These are phyloP conservation scores for Bjerkandera adusta DNA, from an alignment of 1,284 basidiomycete species.

Conservation along the genomic window DNA sequence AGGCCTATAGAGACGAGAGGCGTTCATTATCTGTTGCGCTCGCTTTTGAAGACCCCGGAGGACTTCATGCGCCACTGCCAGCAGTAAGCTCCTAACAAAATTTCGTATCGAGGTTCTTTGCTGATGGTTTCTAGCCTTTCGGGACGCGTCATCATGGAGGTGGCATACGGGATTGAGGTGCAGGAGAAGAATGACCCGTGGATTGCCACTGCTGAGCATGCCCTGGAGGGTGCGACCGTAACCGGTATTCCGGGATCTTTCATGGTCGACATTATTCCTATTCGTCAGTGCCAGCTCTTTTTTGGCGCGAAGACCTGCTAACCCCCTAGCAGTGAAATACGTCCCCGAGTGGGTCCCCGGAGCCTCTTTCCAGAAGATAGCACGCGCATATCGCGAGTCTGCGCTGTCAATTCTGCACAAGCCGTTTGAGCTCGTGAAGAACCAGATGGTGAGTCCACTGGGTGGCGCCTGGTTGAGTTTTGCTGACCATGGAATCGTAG, in stretches of 20 bases:
- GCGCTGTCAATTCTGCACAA: constrained; percentile 6
- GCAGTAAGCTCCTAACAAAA: constrained; percentile 1
- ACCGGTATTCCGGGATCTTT: constrained; percentile 17
- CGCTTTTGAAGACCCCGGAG: background rate
- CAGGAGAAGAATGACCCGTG: constrained; percentile 19
- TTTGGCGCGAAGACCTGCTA: no score
- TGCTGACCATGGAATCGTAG: no score
- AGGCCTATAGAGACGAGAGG: background rate
- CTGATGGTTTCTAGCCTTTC: constrained; percentile 15
- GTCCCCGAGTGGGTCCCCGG: constrained; percentile 41
- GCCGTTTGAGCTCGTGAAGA: constrained; percentile 3
- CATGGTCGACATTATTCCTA: constrained; percentile 25
- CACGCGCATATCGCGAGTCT: constrained; percentile 27
- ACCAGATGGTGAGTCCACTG: background rate
- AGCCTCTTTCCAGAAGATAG: constrained; percentile 40
- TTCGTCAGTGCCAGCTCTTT: constrained; percentile 15
- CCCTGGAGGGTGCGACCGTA: constrained; percentile 14
- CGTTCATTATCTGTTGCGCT: background rate
- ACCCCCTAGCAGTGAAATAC: constrained; percentile 30
- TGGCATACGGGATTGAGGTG: constrained; percentile 26
- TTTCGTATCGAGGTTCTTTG: background rate
- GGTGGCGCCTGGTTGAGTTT: no score
- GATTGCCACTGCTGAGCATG: constrained; percentile 21
- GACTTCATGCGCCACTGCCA: constrained; percentile 7
- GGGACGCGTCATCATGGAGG: constrained; percentile 21